A percentile compares a stretch with the other conserved stretches of the same genome.
These are phyloP conservation scores for Phytophthora sp. DNA, from an alignment of 352 stramenopile genomes.

Conservation along the genomic window DNA sequence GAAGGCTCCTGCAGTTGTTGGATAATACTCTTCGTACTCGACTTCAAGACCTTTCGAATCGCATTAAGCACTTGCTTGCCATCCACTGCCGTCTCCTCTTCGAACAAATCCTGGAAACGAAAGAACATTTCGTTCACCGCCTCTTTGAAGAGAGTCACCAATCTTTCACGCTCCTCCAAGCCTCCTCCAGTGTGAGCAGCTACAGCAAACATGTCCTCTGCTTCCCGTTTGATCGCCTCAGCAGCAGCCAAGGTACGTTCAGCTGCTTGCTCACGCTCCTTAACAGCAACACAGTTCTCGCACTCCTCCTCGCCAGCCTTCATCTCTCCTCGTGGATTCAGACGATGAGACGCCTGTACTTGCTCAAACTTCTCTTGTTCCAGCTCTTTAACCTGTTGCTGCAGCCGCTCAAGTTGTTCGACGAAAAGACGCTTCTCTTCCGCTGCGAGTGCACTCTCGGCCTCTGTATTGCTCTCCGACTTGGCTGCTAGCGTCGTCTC, in stretches of 20 bases:
- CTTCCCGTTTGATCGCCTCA: constrained; percentile 64
- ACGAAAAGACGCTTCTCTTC: constrained; percentile 66
- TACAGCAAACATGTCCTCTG: constrained; percentile 51
- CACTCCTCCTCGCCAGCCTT: constrained; percentile 28
- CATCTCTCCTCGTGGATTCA: constrained; percentile 29
- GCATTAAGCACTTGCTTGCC: constrained; percentile 73
- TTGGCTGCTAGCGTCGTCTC: constrained; percentile 37
- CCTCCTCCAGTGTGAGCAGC: constrained; percentile 26
- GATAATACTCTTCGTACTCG: constrained; percentile 78
- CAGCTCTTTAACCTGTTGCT: constrained; percentile 59
- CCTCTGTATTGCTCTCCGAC: constrained; percentile 7
- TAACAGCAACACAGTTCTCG: constrained; percentile 27
- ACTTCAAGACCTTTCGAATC: constrained; percentile 82
- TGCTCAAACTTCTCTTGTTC: constrained; percentile 59
- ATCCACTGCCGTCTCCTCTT: constrained; percentile 65
- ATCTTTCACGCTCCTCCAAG: constrained; percentile 38
- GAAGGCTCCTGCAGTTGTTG: constrained; percentile 50
- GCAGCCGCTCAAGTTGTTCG: constrained; percentile 60
- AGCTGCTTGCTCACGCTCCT: constrained; percentile 51
- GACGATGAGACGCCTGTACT: constrained; percentile 48
- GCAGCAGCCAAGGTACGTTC: constrained; percentile 53
- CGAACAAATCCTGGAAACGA: constrained; percentile 82
- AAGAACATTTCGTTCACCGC: constrained; percentile 85
- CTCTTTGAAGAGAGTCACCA: constrained; percentile 75
- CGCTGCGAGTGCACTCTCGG: constrained; percentile 33